A percentile compares a stretch with the other conserved stretches of the same genome.
Evolutionary conservation across 306 rosid genomes (phyloP).

Genomic region (Glycine tomentella): DNA sequence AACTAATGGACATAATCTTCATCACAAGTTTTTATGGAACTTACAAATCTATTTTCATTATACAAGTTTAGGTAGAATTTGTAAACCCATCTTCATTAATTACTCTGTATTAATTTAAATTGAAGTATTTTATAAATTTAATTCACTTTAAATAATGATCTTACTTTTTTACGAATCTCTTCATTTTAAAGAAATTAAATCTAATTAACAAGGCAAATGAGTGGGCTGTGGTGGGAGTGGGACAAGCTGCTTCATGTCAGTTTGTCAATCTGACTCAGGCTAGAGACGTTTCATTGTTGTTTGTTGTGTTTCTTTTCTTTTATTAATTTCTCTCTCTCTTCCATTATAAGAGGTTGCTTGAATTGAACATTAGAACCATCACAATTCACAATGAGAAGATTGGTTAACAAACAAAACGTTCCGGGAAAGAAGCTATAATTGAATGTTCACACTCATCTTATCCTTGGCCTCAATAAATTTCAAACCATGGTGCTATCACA

Average conservation of each 20-base stretch:
- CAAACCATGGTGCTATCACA: background rate
- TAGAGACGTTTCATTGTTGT: background rate
- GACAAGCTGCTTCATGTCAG: no score
- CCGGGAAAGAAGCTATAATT: slow-evolving; percentile 3
- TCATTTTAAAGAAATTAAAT: no score
- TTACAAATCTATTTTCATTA: no score
- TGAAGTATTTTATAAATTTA: background rate
- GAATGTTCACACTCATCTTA: background rate
- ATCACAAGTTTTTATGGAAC: no score
- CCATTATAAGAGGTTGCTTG: slow-evolving; percentile 32
- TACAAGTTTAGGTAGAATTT: no score
- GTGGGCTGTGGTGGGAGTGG: background rate
- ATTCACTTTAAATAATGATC: background rate
- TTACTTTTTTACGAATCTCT: background rate
- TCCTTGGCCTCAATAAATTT: background rate
- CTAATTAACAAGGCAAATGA: background rate
- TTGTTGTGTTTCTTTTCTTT: no score
- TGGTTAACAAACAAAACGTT: no score
- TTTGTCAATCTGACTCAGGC: background rate
- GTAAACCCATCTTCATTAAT: no score
- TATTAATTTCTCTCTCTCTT: background rate
- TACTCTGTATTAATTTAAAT: background rate
- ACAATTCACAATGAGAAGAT: background rate
- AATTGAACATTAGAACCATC: background rate
- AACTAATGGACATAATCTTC: no score